A percentile compares a stretch with the other conserved stretches of the same genome.
Conservation (phyloP, 495 filamentous ascomycete genomes). For the Penicillium fimorum region DNA sequence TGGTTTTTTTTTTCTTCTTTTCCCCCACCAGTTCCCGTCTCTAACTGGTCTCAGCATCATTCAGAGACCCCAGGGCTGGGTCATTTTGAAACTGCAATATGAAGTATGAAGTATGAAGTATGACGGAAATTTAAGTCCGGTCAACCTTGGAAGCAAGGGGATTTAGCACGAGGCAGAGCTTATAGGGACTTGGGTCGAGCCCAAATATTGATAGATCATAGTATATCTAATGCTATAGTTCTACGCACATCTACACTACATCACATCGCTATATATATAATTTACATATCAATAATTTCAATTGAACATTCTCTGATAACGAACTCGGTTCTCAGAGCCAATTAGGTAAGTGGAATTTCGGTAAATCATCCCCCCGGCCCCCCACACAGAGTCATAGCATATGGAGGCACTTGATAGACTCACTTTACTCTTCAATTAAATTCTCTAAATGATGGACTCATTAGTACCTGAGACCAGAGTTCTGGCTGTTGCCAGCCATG, state of each 20-base stretch:
- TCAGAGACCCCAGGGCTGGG: not conserved
- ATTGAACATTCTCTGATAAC: not conserved
- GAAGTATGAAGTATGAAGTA: not conserved
- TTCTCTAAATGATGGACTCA: slow-evolving; percentile 16
- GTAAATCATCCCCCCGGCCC: slow-evolving; percentile 4
- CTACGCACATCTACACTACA: not conserved
- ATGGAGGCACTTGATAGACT: not conserved
- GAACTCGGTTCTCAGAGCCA: slow-evolving; percentile 11
- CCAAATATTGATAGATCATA: not conserved
- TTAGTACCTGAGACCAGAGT: slow-evolving; percentile 81
- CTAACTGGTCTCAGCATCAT: not conserved
- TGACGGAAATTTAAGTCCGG: not conserved
- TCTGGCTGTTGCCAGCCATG: slow-evolving; percentile 95
- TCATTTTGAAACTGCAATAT: not conserved
- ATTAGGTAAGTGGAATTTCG: slow-evolving; percentile 26
- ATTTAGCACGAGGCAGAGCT: not conserved
- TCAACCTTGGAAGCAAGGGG: not conserved
- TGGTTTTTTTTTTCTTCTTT: not conserved
- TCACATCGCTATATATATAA: not conserved
- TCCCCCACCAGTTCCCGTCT: not conserved
- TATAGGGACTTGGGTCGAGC: not conserved
- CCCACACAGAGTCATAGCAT: slow-evolving; percentile 3
- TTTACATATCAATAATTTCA: not conserved
- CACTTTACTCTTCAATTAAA: slow-evolving; percentile 2
- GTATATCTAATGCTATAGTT: not conserved